A percentile compares a stretch with the other conserved stretches of the same genome.
phyloP scores from a whole-genome alignment of 2,329 filamentous ascomycete genomes.

The Chaetomium sp. region DNA sequence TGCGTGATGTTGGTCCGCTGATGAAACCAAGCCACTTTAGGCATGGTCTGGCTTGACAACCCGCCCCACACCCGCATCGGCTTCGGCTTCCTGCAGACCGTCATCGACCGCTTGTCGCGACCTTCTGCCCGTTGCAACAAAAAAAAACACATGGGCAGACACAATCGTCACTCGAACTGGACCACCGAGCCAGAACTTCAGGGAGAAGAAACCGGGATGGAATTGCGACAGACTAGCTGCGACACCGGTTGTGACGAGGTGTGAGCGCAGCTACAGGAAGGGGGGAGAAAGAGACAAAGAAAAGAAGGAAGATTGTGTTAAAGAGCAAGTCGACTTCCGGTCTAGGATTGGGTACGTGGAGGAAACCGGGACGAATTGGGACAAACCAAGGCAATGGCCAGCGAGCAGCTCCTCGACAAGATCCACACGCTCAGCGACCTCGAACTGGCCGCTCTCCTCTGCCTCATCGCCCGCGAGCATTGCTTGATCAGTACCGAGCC shows the following conservation, averaged over 20 bases:
- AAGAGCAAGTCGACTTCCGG: background rate
- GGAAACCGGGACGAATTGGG: background rate
- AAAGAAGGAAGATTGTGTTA: background rate
- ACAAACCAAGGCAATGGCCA: conserved; percentile 45
- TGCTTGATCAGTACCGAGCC: conserved; percentile 69
- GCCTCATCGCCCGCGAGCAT: conserved; percentile 74
- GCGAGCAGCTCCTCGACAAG: conserved; percentile 55
- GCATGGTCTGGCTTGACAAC: background rate
- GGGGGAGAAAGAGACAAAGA: too few species aligned
- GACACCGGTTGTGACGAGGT: background rate
- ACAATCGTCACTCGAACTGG: background rate
- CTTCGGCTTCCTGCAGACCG: too few species aligned
- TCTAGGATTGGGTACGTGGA: background rate
- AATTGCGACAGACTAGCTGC: background rate
- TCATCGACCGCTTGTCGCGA: too few species aligned
- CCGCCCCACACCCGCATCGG: too few species aligned
- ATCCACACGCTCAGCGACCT: conserved; percentile 78
- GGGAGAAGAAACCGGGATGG: background rate
- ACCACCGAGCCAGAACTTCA: background rate
- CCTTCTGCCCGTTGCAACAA: too few species aligned
- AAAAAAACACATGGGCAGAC: background rate
- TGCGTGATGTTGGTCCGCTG: conserved; percentile 7
- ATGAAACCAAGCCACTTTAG: conserved; percentile 12
- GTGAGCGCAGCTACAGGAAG: background rate
- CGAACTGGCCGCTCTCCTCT: conserved; percentile 78